A percentile compares a stretch with the other conserved stretches of the same genome.
Evolutionary conservation across 768 basidiomycete species (phyloP).

Genomic region (Holtermanniella nyarrowii): DNA sequence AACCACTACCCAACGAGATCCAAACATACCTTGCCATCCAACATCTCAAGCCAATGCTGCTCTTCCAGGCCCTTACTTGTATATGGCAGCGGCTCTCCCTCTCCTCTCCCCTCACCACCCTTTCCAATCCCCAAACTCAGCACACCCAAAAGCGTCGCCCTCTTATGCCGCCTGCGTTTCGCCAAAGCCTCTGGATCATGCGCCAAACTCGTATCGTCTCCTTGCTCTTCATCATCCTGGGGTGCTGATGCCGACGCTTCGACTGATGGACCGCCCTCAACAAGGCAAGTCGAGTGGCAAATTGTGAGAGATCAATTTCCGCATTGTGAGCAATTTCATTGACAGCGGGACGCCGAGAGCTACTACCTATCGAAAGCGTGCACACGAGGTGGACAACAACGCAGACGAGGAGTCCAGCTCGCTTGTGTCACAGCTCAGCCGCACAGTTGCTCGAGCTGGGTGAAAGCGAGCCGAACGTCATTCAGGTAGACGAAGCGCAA

Average conservation of each 20-base stretch:
- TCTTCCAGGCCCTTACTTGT: constrained; percentile 28
- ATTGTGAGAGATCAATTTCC: too few relatives aligned
- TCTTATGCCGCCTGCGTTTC: constrained; percentile 5
- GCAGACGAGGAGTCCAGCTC: too few relatives aligned
- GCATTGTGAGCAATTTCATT: too few relatives aligned
- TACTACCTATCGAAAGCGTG: too few relatives aligned
- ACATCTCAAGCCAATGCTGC: constrained; percentile 31
- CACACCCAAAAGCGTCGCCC: constrained; percentile 24
- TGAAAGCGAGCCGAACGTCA: too few relatives aligned
- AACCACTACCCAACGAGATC: background rate
- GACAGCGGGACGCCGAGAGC: too few relatives aligned
- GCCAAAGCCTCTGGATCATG: constrained; percentile 1
- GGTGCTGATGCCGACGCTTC: background rate
- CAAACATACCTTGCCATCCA: constrained; percentile 28
- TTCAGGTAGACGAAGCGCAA: too few relatives aligned
- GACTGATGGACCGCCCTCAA: background rate
- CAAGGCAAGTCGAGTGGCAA: too few relatives aligned
- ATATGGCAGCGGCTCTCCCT: constrained; percentile 22
- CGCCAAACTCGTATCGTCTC: background rate
- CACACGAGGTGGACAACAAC: too few relatives aligned
- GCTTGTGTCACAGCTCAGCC: too few relatives aligned
- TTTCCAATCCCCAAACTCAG: constrained; percentile 16
- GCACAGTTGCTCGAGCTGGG: too few relatives aligned
- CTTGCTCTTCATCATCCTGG: background rate
- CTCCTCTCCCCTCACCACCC: constrained; percentile 11